phyloP scores from a whole-genome alignment of 2,329 filamentous ascomycete genomes.

The Fusarium algeriense region DNA sequence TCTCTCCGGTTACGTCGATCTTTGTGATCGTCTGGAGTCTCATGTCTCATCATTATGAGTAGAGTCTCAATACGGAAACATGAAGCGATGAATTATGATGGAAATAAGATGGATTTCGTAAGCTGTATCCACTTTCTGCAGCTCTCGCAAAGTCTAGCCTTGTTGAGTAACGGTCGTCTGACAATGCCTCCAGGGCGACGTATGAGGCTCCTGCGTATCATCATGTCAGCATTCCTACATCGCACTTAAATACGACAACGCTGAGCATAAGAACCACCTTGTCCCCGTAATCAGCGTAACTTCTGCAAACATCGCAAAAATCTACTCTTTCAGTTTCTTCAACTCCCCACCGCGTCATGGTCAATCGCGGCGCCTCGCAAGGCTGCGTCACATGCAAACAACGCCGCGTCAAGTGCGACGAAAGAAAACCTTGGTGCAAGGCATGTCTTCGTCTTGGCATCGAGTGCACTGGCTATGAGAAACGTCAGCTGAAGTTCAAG shows the following conservation, averaged over 20 bases:
- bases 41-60: not conserved
- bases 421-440: slow-evolving; percentile 24
- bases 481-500: slow-evolving; percentile 11
- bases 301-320: slow-evolving; percentile 3
- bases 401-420: slow-evolving; percentile 35
- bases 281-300: rapidly evolving
- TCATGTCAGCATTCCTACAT: not conserved
- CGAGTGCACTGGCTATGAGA: slow-evolving; percentile 30
- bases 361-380: slow-evolving; percentile 28
- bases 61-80: not conserved
- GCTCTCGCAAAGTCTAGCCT: slow-evolving; percentile 24
- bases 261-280: not conserved
- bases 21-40: rapidly evolving
- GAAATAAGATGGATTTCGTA: not conserved
- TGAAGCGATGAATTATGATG: not conserved
- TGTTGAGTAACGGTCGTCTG: not conserved
- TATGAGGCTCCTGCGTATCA: not conserved
- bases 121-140: not conserved
- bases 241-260: not conserved
- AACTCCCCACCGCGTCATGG: slow-evolving; percentile 5
- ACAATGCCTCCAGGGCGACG: slow-evolving; percentile 16
- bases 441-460: slow-evolving; percentile 20
- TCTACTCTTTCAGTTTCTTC: not conserved
- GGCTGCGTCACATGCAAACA: slow-evolving; percentile 35
- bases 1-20: rapidly evolving